These are phyloP conservation scores for Ulota crispa DNA, from an alignment of 225 moss, liverwort and hornwort species.

Conservation along the genomic window DNA sequence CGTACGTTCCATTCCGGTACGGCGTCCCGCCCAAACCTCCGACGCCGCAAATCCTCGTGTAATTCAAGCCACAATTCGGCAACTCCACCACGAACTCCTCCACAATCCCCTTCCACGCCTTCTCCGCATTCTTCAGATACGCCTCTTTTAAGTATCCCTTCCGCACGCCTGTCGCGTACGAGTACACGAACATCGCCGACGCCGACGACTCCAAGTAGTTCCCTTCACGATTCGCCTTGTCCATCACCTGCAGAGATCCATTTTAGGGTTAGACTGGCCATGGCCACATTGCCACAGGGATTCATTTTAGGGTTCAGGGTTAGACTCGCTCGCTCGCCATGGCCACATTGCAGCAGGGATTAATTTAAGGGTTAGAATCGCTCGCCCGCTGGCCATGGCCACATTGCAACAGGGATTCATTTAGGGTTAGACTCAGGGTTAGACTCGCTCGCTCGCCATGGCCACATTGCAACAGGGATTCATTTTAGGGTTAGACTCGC, in stretches of 20 bases:
- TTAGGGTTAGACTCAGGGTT: too few relatives aligned
- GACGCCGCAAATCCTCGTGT: constrained; percentile 55
- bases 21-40: constrained; percentile 64
- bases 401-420: too few relatives aligned
- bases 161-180: constrained; percentile 51
- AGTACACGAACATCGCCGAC: constrained; percentile 58
- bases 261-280: not conserved
- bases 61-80: constrained; percentile 45
- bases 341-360: too few relatives aligned
- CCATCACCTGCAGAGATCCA: constrained; percentile 44
- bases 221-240: constrained; percentile 34
- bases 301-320: too few relatives aligned
- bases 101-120: constrained; percentile 52
- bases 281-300: too few relatives aligned
- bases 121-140: constrained; percentile 20
- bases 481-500: too few relatives aligned
- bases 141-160: constrained; percentile 43
- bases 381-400: too few relatives aligned
- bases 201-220: constrained; percentile 72
- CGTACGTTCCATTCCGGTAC: constrained; percentile 63
- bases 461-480: too few relatives aligned
- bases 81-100: constrained; percentile 36
- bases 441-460: too few relatives aligned
- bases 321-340: too few relatives aligned
- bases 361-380: too few relatives aligned